Percentiles rank a stretch among this genome's conserved stretches.
phyloP scores from a whole-genome alignment of 2,329 filamentous ascomycete species.

The Onygenales sp. region DNA sequence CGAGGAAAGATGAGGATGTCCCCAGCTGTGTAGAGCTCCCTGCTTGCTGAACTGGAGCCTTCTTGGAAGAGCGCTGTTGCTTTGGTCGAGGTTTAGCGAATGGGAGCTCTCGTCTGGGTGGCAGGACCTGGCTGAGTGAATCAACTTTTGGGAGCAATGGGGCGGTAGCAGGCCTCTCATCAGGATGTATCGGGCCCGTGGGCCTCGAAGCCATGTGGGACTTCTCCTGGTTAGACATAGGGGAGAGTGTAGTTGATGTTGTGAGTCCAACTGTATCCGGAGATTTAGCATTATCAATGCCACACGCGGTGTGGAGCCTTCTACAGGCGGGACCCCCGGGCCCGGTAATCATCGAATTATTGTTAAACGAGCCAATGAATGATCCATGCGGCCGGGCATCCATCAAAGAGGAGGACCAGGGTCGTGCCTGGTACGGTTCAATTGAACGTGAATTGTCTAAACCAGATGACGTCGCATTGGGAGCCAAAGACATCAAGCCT shows the following conservation, averaged over 20 bases:
- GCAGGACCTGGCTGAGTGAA: conserved; percentile 27
- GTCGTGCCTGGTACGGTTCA: neutral
- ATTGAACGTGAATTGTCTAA: neutral
- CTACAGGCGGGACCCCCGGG: neutral
- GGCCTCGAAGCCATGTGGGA: neutral
- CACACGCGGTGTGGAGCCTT: neutral
- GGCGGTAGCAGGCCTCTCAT: conserved; percentile 18
- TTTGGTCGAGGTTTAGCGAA: conserved; percentile 24
- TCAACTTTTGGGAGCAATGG: conserved; percentile 19
- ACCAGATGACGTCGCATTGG: neutral
- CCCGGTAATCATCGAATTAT: neutral
- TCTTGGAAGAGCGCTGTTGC: neutral
- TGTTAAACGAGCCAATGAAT: neutral
- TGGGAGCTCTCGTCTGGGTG: conserved; percentile 33
- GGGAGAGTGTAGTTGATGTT: neutral
- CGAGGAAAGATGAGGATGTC: neutral
- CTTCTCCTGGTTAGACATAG: neutral
- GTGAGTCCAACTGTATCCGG: neutral
- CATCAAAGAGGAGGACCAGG: neutral
- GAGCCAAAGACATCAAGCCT: neutral
- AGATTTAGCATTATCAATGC: neutral
- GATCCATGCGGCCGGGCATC: neutral
- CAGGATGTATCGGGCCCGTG: neutral
- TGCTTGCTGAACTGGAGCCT: neutral
- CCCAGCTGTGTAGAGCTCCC: neutral